phyloP scores from a whole-genome alignment of 805 yeast genomes.

The Ogataea paraovalis region DNA sequence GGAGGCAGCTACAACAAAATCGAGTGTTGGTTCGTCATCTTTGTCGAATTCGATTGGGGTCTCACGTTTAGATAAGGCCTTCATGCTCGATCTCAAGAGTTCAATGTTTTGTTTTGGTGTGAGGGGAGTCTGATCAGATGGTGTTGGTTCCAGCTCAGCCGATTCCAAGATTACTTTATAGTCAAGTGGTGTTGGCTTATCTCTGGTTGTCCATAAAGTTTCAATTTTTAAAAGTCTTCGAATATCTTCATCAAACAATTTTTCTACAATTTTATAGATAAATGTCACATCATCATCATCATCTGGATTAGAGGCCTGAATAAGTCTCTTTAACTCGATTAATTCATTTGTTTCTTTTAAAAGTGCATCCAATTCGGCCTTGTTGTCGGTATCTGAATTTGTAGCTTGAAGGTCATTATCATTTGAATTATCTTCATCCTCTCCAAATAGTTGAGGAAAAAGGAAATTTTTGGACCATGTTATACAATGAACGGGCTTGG shows the following conservation, averaged over 20 bases:
- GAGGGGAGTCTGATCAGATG: conserved; percentile 49
- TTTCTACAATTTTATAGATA: conserved; percentile 45
- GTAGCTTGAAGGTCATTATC: conserved; percentile 26
- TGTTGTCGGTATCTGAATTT: conserved; percentile 58
- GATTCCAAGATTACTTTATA: conserved; percentile 17
- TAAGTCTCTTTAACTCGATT: conserved; percentile 41
- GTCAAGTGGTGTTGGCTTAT: conserved; percentile 61
- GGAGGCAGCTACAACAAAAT: conserved; percentile 83
- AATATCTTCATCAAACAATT: conserved; percentile 72
- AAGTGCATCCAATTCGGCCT: conserved; percentile 60
- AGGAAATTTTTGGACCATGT: conserved; percentile 96
- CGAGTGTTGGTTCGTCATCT: conserved; percentile 88
- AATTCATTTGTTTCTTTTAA: conserved; percentile 67
- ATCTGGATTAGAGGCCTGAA: conserved; percentile 16
- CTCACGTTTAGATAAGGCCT: conserved; percentile 47
- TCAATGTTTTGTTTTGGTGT: conserved; percentile 55
- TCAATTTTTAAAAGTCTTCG: conserved; percentile 66
- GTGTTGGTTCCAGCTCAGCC: neutral
- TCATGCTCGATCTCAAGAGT: conserved; percentile 49
- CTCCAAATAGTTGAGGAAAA: conserved; percentile 74
- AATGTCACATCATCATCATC: conserved; percentile 25
- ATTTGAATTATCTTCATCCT: conserved; percentile 30
- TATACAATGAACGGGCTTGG: conserved; percentile 91
- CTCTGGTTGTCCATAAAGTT: conserved; percentile 72
- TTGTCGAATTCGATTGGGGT: conserved; percentile 70